Conservation (phyloP, 2,329 filamentous ascomycete genomes). For the Fusarium pininemorale region DNA sequence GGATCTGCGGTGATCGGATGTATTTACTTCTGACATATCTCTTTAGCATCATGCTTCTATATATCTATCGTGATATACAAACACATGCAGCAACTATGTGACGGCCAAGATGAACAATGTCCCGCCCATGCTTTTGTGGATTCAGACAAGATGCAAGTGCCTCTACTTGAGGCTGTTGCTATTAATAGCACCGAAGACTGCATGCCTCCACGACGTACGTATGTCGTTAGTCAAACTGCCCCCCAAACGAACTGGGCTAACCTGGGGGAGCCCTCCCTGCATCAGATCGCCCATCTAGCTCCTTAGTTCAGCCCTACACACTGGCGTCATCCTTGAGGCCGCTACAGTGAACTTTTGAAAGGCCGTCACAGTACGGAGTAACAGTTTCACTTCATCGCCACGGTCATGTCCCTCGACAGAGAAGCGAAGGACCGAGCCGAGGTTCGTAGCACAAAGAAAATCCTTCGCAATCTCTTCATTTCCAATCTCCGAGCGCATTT, state of each 20-base stretch:
- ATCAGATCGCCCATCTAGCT: background rate
- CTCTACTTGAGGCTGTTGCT: background rate
- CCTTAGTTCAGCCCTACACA: slow-evolving; percentile 1
- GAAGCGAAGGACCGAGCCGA: background rate
- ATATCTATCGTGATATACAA: background rate
- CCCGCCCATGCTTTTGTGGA: background rate
- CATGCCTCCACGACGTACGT: background rate
- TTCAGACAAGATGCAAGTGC: background rate
- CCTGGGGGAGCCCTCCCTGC: background rate
- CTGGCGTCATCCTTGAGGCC: background rate
- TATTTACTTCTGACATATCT: background rate
- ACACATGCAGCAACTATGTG: background rate
- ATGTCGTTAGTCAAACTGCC: background rate
- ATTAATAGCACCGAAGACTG: background rate
- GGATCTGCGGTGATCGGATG: fast-evolving
- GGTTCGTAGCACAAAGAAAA: background rate
- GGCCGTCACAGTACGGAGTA: fast-evolving
- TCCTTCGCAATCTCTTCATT: background rate
- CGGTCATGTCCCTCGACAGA: background rate
- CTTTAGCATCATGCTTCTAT: background rate
- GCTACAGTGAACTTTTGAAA: background rate
- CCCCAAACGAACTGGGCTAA: background rate
- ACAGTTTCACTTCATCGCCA: background rate
- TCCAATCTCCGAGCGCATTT: background rate
- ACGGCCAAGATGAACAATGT: fast-evolving